These are phyloP conservation scores for Clonostachys sp. DNA, from an alignment of 2,329 filamentous ascomycete species.

Conservation along the genomic window DNA sequence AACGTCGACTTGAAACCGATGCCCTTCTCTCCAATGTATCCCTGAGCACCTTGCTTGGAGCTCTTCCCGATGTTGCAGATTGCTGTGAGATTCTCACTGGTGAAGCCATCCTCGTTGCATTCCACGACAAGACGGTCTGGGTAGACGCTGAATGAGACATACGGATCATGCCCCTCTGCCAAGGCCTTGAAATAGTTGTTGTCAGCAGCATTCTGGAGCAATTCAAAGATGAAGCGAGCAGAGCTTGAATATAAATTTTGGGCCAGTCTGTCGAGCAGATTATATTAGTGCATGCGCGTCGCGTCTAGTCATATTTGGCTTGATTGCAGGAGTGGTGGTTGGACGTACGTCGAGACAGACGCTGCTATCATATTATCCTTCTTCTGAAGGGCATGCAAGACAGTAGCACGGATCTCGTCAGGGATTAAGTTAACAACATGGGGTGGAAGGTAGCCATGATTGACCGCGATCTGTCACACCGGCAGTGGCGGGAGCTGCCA, in stretches of 20 bases:
- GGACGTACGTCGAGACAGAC: not conserved
- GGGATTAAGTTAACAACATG: not conserved
- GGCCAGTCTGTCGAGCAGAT: conserved; percentile 22
- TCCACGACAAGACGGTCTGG: conserved; percentile 31
- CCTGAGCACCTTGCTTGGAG: conserved; percentile 28
- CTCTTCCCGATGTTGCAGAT: conserved; percentile 37
- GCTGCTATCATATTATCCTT: not conserved
- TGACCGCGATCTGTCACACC: not conserved
- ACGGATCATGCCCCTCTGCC: conserved; percentile 34
- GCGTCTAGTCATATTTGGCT: not conserved
- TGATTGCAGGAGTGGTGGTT: not conserved
- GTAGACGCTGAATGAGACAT: conserved; percentile 27
- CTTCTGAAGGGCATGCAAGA: not conserved
- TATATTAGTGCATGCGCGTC: not conserved
- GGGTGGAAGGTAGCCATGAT: not conserved
- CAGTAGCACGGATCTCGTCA: not conserved
- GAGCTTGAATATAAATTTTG: conserved; percentile 34
- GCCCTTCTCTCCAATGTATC: conserved; percentile 40
- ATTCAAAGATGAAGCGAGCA: conserved; percentile 18
- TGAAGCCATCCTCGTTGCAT: conserved; percentile 43
- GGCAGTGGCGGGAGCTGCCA: too few species aligned
- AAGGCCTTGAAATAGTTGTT: conserved; percentile 35
- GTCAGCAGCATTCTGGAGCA: conserved; percentile 23
- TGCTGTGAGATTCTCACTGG: conserved; percentile 26
- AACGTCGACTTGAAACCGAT: conserved; percentile 45